Conservation (phyloP, 345 rosid genomes). For the Microthlaspi erraticum region DNA sequence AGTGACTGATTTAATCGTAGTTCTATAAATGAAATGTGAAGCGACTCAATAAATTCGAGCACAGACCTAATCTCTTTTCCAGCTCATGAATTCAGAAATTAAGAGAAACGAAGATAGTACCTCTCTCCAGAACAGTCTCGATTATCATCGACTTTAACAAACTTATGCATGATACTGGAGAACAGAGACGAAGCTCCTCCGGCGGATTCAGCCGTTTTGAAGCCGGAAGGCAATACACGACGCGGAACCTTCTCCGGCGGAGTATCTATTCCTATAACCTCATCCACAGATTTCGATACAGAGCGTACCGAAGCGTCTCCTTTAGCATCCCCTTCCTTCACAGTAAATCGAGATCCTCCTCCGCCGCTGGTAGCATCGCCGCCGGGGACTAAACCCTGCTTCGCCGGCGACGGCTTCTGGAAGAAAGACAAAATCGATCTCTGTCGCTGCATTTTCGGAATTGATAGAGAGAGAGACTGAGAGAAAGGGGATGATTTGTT, state of each 20-base stretch:
- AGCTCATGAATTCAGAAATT: constrained; percentile 5
- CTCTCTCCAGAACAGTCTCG: constrained; percentile 49
- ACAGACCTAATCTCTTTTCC: constrained; percentile 5
- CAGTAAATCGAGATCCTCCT: constrained; percentile 34
- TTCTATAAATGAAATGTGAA: background rate
- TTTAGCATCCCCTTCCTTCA: constrained; percentile 36
- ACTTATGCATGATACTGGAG: constrained; percentile 88
- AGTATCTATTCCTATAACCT: constrained; percentile 74
- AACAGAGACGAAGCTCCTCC: constrained; percentile 67
- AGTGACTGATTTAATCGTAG: background rate
- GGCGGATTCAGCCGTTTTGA: constrained; percentile 37
- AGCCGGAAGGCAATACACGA: constrained; percentile 55
- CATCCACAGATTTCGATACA: constrained; percentile 44
- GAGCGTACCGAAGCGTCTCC: constrained; percentile 26
- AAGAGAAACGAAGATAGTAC: constrained; percentile 43
- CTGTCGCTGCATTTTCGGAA: constrained; percentile 75
- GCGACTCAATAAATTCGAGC: constrained; percentile 9
- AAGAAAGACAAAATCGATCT: constrained; percentile 76
- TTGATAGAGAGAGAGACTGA: background rate
- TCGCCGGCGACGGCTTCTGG: constrained; percentile 60
- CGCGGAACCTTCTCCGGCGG: constrained; percentile 96
- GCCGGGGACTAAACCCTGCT: constrained; percentile 39
- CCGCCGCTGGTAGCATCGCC: constrained; percentile 32
- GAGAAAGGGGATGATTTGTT: constrained; percentile 1
- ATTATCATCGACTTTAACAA: constrained; percentile 60